Evolutionary conservation across 306 rosid species (phyloP), one percentile per base, ranked within the genome.

Genomic region (Castanea sativa): DNA sequence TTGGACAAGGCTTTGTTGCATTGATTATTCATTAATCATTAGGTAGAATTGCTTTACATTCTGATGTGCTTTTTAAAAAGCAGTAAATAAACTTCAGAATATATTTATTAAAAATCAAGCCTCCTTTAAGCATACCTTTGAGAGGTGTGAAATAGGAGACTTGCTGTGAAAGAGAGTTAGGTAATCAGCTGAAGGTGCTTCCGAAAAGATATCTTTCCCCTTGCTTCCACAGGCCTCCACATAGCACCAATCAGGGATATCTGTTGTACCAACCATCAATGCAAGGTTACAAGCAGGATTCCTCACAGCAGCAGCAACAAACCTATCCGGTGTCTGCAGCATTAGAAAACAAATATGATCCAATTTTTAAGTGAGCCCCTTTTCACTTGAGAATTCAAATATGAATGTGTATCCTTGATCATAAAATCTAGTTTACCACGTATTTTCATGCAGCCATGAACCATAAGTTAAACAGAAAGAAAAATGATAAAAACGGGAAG

Each of bases 241-340:
- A 79, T 85, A 90, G 86, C 89, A 82, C 98, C 97, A 90, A 71
- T 92, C 96, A 13, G 98, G 96, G 73, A 94, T 94, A 84, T 94
- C 97, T 33, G 94, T 79, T 25, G 96, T 94, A 76, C 97, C 92
- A 74, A 88, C 81, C 98, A 94, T 92, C 77, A 88, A 78, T 11
- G 97, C 84, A 21, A 94, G 57, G 87, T 88, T 92, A 75, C 97
- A 90, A 57, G 79, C 94, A 43, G 96, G 98, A 86, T 94, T 94
- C 30, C 89, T 90, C 2, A 86, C 87, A 0, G 85, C 94, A 1
- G 96, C 98, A 13, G 88, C 96, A 55, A 52, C 88, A 90, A 94
- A 94, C 77, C 84, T 94, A 73, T 87, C 92, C 1, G 97, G 98
- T 73, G 89, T 94, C 97, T 92, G 88, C 71, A 81, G 38, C 75